Evolutionary conservation across 164 flowering plant genomes (phyloP), one percentile per base, ranked within the genome.

Genomic region (Liquidambar formosana): DNA sequence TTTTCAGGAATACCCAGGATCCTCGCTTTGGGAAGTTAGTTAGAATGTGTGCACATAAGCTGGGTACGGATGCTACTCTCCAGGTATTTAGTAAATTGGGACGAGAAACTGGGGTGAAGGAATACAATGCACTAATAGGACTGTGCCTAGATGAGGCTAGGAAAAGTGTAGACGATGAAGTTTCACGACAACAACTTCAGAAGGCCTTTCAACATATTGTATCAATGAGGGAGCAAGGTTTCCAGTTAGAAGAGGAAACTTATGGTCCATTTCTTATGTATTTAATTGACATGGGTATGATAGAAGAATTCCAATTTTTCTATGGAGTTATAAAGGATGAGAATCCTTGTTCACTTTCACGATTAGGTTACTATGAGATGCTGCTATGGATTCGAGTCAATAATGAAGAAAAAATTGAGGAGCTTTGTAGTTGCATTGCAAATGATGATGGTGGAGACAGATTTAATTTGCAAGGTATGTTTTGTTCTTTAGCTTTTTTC

Each of bases 361-460:
- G 91, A 71, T 68, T 95, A 57, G 92, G 89, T 62, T 95, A 95
- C 73, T 95, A 95, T 75, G 96, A 95, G 78, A 95, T 95, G 97
- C 67, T 84, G 66, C 79, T 95, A 8, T 87, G 85, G 82, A 73
- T 88, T 59, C 73, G 66, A 61, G 77, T 81, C 9, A 64, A 80
- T 22, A 56, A 93, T 75, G 78, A 80, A 64, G 83, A 79, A 48
- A 93, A 87, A 77, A 75, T 95, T 78, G 77, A 77, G 65, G 90
- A 93, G 75, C 82, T 93, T 11, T 81, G 83, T 67, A 67, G 70
- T 54, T 45, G 64, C 15, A 69, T 78, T 72, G 64, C 65, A 33
- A 46, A 58, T 70, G 71, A 80, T 63, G 77, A 71, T 53, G 79
- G 67, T 59, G 86, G 60, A 61, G 73, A 78, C 28, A 71, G 56